Base-by-base conservation (phyloP, 2,329 filamentous ascomycete genomes). In the Epichloe baconii region DNA sequence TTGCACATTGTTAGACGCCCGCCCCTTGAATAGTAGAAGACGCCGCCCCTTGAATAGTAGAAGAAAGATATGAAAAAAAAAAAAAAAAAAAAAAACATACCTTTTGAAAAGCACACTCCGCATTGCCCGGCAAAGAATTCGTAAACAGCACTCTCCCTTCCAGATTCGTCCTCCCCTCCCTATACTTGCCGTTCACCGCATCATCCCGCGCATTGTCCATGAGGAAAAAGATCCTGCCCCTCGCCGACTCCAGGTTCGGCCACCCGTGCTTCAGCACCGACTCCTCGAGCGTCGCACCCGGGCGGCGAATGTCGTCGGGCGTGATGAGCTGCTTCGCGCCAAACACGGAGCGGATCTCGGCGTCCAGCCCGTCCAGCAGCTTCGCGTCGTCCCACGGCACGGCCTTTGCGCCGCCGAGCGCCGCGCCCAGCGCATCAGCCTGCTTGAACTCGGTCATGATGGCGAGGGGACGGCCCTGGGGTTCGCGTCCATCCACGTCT, bases 401-500 rank as follows among this genome's bases (percentile, higher is more conserved):
- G 2, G 66, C 62, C 52, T 66, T 61, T 5, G 68, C 65, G 12
- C 68, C 66, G 36, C 68, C 60, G 4, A 54, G 47, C n/a, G 51
- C 47, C 5, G 52, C 55, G 21, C 56, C 47, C n/a, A 55, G 46
- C 2, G 49, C 37, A 17, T 64, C 58, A 5, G 62, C 55, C 6
- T 65, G 68, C 59, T 75, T 76, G 54, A 75, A 70, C 55, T 77
- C 73, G 4, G 75, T 65, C 61, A 76, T 72, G 57, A 76, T 67
- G 14, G 69, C 64, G 53, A 76, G 67, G 3, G 74, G 2, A 76
- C 64, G 51, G 74, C 71, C 17, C 59, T 55, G 0, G 64, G 68
- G 54, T 75, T 64, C 0, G 59, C 61, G 5, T 71, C 64, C 7
- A 70, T 68, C 73, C 73, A 76, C 7, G 46, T 53, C 57, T 69